A percentile compares a stretch with the other conserved stretches of the same genome.
These are phyloP conservation scores for Boletus pseudopeckii DNA, from an alignment of 768 basidiomycete genomes.

Conservation along the genomic window DNA sequence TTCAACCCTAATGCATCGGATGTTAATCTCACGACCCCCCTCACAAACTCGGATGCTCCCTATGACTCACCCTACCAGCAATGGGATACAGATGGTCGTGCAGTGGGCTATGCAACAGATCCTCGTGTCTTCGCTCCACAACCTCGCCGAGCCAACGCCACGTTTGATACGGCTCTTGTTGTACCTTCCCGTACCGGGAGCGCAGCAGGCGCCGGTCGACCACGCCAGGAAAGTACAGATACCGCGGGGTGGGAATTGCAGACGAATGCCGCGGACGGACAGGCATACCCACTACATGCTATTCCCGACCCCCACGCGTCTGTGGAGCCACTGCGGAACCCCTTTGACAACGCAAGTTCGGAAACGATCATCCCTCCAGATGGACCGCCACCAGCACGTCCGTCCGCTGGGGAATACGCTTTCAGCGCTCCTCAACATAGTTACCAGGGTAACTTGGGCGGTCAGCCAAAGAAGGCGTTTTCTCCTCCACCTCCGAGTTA, in stretches of 20 bases:
- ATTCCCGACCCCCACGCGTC: conserved; percentile 12
- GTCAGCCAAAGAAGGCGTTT: not conserved
- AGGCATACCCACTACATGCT: conserved; percentile 21
- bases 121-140: conserved; percentile 50
- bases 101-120: conserved; percentile 45
- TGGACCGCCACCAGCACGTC: conserved; percentile 5
- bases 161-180: conserved; percentile 15
- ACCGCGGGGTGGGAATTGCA: conserved; percentile 30
- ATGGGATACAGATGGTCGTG: conserved; percentile 51
- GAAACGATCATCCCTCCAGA: conserved; percentile 19
- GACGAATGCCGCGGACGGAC: conserved; percentile 25
- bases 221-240: conserved; percentile 30
- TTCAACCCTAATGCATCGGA: conserved; percentile 39
- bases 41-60: conserved; percentile 28
- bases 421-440: conserved; percentile 26
- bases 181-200: conserved; percentile 13
- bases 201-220: conserved; percentile 1
- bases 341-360: conserved; percentile 20
- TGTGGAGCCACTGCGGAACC: conserved; percentile 20
- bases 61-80: conserved; percentile 40
- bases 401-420: conserved; percentile 19
- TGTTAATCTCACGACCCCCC: conserved; percentile 37
- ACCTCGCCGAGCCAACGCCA: conserved; percentile 33
- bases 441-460: conserved; percentile 13
- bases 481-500: conserved; percentile 26